Conservation (phyloP, 176 grass and related monocot genomes). For the Zoysia japonica region DNA sequence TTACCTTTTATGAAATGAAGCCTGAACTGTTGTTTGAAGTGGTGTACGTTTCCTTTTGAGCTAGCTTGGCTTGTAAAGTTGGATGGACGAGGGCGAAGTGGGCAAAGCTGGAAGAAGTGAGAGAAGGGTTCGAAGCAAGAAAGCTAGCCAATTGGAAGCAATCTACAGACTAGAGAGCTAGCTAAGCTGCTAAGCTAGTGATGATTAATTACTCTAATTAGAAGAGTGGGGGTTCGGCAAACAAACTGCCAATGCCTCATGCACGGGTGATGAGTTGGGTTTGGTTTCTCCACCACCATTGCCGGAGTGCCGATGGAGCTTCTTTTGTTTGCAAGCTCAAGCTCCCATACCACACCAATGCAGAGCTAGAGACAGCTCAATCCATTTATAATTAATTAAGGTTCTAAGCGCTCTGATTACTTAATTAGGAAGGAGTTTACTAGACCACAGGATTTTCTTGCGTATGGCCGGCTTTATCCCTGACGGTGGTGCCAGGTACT, state of each 20-base stretch:
- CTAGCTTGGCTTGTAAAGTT: slow-evolving; percentile 33
- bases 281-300: slow-evolving; percentile 57
- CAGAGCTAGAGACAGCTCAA: background rate
- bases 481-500: background rate
- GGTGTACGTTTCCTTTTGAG: slow-evolving; percentile 52
- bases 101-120: slow-evolving; percentile 52
- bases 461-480: background rate
- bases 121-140: slow-evolving; percentile 30
- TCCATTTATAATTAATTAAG: no score
- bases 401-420: no score
- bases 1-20: background rate
- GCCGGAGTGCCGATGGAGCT: slow-evolving; percentile 28
- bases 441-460: background rate
- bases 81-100: slow-evolving; percentile 42
- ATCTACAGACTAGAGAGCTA: background rate
- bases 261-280: background rate
- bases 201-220: background rate
- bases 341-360: background rate
- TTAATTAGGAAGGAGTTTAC: background rate
- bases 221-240: background rate
- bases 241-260: background rate
- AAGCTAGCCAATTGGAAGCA: slow-evolving; percentile 45
- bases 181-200: background rate
- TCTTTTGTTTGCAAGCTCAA: slow-evolving; percentile 57
- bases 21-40: slow-evolving; percentile 33